Evolutionary conservation across 169 alveolate genomes (phyloP).

Genomic region (Condylostoma magnum): DNA sequence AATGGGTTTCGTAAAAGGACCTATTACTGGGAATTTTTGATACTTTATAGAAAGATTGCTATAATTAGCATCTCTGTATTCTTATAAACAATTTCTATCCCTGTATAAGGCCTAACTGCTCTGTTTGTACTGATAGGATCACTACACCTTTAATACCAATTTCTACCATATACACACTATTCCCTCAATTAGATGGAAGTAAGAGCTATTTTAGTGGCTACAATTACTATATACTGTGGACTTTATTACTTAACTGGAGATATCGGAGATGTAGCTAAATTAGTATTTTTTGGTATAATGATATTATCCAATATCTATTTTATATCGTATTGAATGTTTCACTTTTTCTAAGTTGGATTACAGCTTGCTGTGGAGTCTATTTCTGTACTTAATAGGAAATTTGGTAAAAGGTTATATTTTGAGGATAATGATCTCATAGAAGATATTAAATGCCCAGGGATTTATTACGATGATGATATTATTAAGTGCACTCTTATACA

Average conservation of each 20-base stretch:
- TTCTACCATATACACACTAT: slow-evolving; percentile 26
- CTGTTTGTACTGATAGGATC: slow-evolving; percentile 22
- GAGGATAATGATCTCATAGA: too few relatives aligned
- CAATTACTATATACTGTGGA: slow-evolving; percentile 43
- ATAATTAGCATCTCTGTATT: slow-evolving; percentile 37
- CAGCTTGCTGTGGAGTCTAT: too few relatives aligned
- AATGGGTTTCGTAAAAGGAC: slow-evolving; percentile 33
- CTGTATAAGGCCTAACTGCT: slow-evolving; percentile 33
- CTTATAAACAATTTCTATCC: slow-evolving; percentile 20
- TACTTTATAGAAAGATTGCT: slow-evolving; percentile 37
- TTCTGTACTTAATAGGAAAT: too few relatives aligned
- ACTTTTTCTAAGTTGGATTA: too few relatives aligned
- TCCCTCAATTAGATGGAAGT: slow-evolving; percentile 29
- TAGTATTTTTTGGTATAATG: neutral
- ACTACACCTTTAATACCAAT: slow-evolving; percentile 15
- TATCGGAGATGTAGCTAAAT: neutral
- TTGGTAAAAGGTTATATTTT: too few relatives aligned
- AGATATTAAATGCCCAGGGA: too few relatives aligned
- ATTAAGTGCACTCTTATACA: too few relatives aligned
- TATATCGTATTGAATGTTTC: neutral
- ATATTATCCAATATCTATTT: neutral
- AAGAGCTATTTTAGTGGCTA: slow-evolving; percentile 22
- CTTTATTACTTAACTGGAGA: slow-evolving; percentile 33
- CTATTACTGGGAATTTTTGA: slow-evolving; percentile 51
- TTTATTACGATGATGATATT: too few relatives aligned